Conservation (phyloP, 495 filamentous ascomycete species). For the Xylaria scruposa region DNA sequence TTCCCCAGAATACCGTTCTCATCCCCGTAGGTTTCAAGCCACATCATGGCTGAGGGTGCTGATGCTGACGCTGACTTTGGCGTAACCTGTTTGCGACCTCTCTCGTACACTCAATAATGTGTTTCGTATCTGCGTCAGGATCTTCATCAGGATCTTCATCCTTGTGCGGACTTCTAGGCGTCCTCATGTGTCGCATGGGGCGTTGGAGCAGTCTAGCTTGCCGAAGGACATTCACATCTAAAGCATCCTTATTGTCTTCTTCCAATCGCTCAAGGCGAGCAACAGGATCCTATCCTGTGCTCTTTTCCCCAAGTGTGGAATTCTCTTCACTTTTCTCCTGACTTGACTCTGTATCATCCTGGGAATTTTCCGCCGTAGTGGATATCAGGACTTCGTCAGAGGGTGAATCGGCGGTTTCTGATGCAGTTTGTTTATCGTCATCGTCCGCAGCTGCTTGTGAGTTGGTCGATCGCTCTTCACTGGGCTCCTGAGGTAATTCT, state of each 20-base stretch:
- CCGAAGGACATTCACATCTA: constrained; percentile 9
- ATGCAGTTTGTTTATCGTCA: background rate
- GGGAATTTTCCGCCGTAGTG: constrained; percentile 6
- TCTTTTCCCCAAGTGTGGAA: constrained; percentile 24
- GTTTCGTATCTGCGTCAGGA: constrained; percentile 26
- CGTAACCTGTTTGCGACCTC: constrained; percentile 25
- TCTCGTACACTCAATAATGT: constrained; percentile 20
- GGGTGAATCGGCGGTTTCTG: constrained; percentile 2
- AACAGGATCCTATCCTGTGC: constrained; percentile 37
- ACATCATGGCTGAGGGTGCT: constrained; percentile 1
- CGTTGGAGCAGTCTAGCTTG: constrained; percentile 17
- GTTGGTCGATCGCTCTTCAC: constrained; percentile 33
- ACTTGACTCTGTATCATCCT: constrained; percentile 23
- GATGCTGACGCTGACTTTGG: constrained; percentile 8
- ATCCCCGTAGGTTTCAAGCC: background rate
- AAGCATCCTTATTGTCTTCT: constrained; percentile 24
- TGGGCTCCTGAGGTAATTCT: constrained; percentile 38
- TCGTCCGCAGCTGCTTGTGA: constrained; percentile 26
- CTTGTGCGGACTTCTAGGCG: background rate
- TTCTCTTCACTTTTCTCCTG: constrained; percentile 32
- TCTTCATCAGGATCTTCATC: constrained; percentile 25
- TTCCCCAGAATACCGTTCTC: background rate
- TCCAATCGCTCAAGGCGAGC: constrained; percentile 32
- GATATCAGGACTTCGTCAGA: constrained; percentile 18
- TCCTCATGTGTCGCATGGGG: constrained; percentile 22